Base-by-base conservation (phyloP, 306 rosid species). In the Corylus heterophylla region DNA sequence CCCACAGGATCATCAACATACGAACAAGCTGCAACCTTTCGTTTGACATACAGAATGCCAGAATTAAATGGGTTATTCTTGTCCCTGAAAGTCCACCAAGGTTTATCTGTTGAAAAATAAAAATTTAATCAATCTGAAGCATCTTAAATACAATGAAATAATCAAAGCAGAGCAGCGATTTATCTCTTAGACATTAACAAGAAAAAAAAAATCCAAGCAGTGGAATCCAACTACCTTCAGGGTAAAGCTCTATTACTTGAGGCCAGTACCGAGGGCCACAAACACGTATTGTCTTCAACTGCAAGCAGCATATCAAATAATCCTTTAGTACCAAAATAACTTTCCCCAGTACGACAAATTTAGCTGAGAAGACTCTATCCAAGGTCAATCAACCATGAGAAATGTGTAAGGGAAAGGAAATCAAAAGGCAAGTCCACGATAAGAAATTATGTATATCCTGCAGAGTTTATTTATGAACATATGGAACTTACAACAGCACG, bases 221-320 rank as follows among this genome's bases (percentile, higher is more conserved):
- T 29, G 51, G 73, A 77, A 61, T 72, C 35, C 13, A 42, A 18
- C 67, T 82, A 92, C 98, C 98, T 88, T 91, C 97, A 48, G 97
- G 93, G 61, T 45, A 35, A 74, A 92, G 93, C 69, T 92, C 97
- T 78, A 94, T 85, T 45, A 87, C 89, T 84, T 91, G 98, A 71
- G 93, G 87, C 98, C 98, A 94, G 82, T 92, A 94, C 78, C 97
- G 97, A 80, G 97, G 98, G 73, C 98, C 97, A 51, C 97, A 92
- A 74, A 94, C 89, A 61, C 90, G 91, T 79, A 94, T 86, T 63
- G 81, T 86, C 88, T 94, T 92, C 89, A 94, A 81, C 98, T 94
- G 92, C 66, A 83, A 76, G 56, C 75, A 86, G 39, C 77, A 87
- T 66, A 73, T 39, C 64, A 82, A 75, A 82, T 35, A 63, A 84